phyloP scores from a whole-genome alignment of 495 filamentous ascomycete species.

The Immersiella caudata region DNA sequence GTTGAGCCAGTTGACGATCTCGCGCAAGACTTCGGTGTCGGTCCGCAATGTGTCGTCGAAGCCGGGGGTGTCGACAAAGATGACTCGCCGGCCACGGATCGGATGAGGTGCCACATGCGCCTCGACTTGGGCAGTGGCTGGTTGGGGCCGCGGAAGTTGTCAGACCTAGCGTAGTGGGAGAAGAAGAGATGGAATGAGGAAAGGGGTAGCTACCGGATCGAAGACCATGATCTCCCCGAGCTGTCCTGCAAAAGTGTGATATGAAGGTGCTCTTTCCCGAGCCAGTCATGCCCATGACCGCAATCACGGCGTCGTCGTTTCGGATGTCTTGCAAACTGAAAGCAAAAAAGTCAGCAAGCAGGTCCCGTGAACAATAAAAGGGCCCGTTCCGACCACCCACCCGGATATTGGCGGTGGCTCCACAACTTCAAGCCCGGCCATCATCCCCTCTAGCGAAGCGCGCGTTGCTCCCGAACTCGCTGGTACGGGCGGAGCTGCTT shows the following conservation, averaged over 20 bases:
- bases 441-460: not conserved
- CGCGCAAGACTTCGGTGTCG: slow-evolving; percentile 40
- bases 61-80: slow-evolving; percentile 45
- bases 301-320: slow-evolving; percentile 9
- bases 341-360: not conserved
- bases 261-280: slow-evolving; percentile 22
- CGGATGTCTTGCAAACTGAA: slow-evolving; percentile 10
- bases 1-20: slow-evolving; percentile 35
- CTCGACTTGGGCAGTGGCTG: slow-evolving; percentile 5
- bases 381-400: not conserved
- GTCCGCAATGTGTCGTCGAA: slow-evolving; percentile 43
- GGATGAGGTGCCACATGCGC: not conserved
- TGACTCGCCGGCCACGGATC: slow-evolving; percentile 4
- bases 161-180: not conserved
- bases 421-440: not conserved
- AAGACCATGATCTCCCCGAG: slow-evolving; percentile 1
- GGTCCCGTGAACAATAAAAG: not conserved
- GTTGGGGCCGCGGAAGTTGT: not conserved
- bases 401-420: slow-evolving; percentile 2
- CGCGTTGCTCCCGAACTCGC: too few relatives aligned
- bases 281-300: slow-evolving; percentile 18
- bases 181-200: not conserved
- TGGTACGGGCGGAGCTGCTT: not conserved
- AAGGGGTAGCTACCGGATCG: slow-evolving; percentile 6
- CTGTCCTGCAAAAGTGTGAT: slow-evolving; percentile 8